Evolutionary conservation across 768 basidiomycete genomes (phyloP), one percentile per base, ranked within the genome.

Genomic region (Boletus reticulatus): DNA sequence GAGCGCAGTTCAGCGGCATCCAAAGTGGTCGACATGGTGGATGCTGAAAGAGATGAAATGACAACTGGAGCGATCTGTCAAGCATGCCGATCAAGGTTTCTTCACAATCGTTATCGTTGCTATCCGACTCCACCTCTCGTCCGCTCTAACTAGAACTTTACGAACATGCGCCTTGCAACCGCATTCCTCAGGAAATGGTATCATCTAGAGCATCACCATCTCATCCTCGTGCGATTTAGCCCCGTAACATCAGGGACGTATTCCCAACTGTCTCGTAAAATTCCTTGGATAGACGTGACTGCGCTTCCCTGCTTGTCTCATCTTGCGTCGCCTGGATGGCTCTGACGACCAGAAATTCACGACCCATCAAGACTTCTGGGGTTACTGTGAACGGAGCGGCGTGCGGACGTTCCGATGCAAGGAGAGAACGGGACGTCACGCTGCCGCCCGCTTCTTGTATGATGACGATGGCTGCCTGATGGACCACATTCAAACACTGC

Each of bases 381-480:
- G 83, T 85, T 8, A 88, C 79, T 45, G 82, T 78, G 34, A 84
- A 84, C 60, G 84, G 82, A 20, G 69, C 58, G 5, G 62, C 58
- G 5, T 10, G 29, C 17, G 22, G 22, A 24, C 6, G 65, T 1
- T 80, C 73, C 4, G 72, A 66, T 6, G 67, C 62, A 53, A 84
- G 80, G 16, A 72, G 72, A 32, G 73, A 73, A 51, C 84, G 78
- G 24, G 85, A 84, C 22, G 88, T 87, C 7, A 92, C 84, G 20
- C 87, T 72, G 7, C 88, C 84, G 9, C 96, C 95, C 2, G 94
- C 89, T 69, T 96, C 95, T 62, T 89, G 81, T 2, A 91, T 87
- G 61, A 98, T 93, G 61, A 95, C 84, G 32, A 90, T 85, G 0
- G 92, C 96, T 0, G 96, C 94, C 76, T 84, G 59, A 31, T 10